phyloP scores from a whole-genome alignment of 1,139 yeast genomes.

The Pichia inconspicua region DNA sequence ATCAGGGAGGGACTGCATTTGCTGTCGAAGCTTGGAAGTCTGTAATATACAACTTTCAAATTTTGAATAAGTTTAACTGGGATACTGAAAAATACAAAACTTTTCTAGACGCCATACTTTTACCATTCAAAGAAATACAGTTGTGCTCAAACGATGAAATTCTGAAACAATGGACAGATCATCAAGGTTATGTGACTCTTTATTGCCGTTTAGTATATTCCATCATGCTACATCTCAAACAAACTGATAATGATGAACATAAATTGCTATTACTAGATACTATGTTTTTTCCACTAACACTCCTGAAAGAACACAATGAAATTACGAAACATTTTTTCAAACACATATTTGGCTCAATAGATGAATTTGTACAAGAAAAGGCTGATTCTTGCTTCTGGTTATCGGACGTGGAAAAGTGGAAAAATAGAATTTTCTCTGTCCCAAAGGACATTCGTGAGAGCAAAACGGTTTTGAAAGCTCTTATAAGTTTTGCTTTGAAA shows the following conservation, averaged over 20 bases:
- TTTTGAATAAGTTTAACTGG: neutral
- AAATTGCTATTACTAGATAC: neutral
- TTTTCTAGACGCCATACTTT: slow-evolving; percentile 2
- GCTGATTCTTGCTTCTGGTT: slow-evolving; percentile 11
- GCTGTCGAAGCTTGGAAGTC: slow-evolving; percentile 15
- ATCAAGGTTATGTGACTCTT: slow-evolving; percentile 7
- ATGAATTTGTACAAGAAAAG: neutral
- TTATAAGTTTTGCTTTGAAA: slow-evolving; percentile 1
- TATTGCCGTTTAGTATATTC: slow-evolving; percentile 12
- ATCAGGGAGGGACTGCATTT: neutral
- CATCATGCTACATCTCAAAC: slow-evolving; percentile 8
- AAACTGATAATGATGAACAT: neutral
- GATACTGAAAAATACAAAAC: neutral
- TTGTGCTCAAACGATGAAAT: neutral
- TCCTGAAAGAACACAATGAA: slow-evolving; percentile 5
- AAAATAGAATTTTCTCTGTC: slow-evolving; percentile 4
- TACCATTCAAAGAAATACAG: slow-evolving; percentile 5
- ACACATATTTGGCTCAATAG: slow-evolving; percentile 7
- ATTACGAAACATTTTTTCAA: neutral
- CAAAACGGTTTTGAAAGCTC: neutral
- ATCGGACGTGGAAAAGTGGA: slow-evolving; percentile 12
- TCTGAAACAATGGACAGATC: slow-evolving; percentile 4
- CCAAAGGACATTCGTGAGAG: slow-evolving; percentile 1
- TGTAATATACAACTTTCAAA: slow-evolving; percentile 14
- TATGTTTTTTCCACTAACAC: slow-evolving; percentile 6